phyloP scores from a whole-genome alignment of 2,329 filamentous ascomycete species.

The Penicillium sp. region DNA sequence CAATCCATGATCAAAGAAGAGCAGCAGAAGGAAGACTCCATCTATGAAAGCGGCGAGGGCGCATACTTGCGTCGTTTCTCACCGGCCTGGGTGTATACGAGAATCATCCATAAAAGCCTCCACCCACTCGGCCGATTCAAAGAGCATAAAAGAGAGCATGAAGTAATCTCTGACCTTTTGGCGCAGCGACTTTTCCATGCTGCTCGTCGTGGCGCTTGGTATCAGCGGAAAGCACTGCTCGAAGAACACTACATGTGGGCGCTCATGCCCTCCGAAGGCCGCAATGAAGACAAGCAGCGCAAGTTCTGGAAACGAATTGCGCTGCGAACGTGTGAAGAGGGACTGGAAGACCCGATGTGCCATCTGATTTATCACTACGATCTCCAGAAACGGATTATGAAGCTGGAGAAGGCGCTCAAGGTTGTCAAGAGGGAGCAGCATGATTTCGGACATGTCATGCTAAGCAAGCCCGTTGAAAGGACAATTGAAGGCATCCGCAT shows the following conservation, averaged over 20 bases:
- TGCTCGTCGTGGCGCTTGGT: constrained; percentile 84
- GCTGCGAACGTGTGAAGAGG: constrained; percentile 76
- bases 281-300: constrained; percentile 62
- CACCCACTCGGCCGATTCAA: constrained; percentile 79
- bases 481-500: constrained; percentile 75
- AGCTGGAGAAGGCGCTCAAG: constrained; percentile 80
- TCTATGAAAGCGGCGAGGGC: constrained; percentile 81
- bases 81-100: constrained; percentile 87
- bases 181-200: constrained; percentile 80
- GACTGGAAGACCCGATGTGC: constrained; percentile 81
- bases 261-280: constrained; percentile 50
- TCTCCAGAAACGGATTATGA: constrained; percentile 86
- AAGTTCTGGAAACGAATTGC: constrained; percentile 80
- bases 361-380: constrained; percentile 94
- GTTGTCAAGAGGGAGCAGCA: constrained; percentile 84
- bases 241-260: constrained; percentile 93
- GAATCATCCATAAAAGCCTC: constrained; percentile 85
- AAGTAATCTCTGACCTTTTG: constrained; percentile 71
- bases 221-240: constrained; percentile 87
- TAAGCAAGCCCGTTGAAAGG: constrained; percentile 73
- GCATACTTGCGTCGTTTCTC: constrained; percentile 87
- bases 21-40: constrained; percentile 69
- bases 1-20: constrained; percentile 69
- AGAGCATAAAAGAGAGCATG: constrained; percentile 72
- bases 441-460: constrained; percentile 81